phyloP scores from a whole-genome alignment of 352 stramenopile species.

The Phytophthora pseudosyringae region DNA sequence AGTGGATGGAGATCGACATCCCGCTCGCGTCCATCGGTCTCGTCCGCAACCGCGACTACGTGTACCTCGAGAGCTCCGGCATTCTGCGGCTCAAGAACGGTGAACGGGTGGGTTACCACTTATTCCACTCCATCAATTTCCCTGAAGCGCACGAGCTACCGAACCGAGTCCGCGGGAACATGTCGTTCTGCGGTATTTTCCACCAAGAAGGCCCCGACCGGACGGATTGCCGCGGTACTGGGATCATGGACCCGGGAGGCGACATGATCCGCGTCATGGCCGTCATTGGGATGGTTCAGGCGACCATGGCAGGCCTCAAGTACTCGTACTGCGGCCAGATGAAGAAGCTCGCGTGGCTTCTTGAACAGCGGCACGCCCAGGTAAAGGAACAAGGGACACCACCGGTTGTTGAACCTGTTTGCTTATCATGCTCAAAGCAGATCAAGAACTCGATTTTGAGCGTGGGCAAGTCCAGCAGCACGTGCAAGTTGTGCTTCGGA shows the following conservation, averaged over 20 bases:
- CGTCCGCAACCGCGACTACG: conserved; percentile 25
- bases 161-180: conserved; percentile 36
- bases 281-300: conserved; percentile 32
- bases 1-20: conserved; percentile 38
- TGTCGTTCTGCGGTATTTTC: conserved; percentile 46
- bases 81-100: conserved; percentile 15
- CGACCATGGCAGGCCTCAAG: conserved; percentile 30
- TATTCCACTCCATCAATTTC: conserved; percentile 27
- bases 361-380: conserved; percentile 26
- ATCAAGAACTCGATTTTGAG: conserved; percentile 16
- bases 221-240: conserved; percentile 18
- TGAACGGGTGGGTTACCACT: conserved; percentile 26
- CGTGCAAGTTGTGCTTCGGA: conserved; percentile 30
- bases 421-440: conserved; percentile 23
- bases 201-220: conserved; percentile 17
- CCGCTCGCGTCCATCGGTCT: conserved; percentile 15
- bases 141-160: conserved; percentile 25
- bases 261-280: conserved; percentile 23
- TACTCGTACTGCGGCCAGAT: conserved; percentile 42
- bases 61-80: conserved; percentile 21
- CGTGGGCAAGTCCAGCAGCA: conserved; percentile 24
- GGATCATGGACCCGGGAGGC: conserved; percentile 21
- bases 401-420: conserved; percentile 4
- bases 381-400: conserved; percentile 10
- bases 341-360: conserved; percentile 42